phyloP scores from a whole-genome alignment of 2,329 filamentous ascomycete species.

The Passalora sequoiae region DNA sequence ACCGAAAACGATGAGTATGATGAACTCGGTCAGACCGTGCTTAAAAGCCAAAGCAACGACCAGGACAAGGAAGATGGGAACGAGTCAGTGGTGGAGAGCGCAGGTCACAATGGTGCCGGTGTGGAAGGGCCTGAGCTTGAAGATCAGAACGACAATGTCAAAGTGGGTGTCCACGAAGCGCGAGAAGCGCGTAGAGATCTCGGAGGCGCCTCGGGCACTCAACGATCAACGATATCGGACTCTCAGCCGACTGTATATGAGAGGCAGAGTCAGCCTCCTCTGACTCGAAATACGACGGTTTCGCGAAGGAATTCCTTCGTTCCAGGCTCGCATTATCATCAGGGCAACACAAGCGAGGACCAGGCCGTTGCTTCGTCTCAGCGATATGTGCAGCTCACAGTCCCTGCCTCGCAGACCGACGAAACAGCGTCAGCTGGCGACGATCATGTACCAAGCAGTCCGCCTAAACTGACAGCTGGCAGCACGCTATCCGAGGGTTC shows the following conservation, averaged over 20 bases:
- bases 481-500: constrained; percentile 23
- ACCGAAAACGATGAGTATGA: constrained; percentile 36
- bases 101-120: constrained; percentile 10
- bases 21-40: constrained; percentile 32
- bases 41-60: constrained; percentile 29
- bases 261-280: not conserved
- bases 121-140: constrained; percentile 6
- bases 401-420: constrained; percentile 15
- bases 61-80: constrained; percentile 19
- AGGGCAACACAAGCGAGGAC: constrained; percentile 29
- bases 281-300: constrained; percentile 21
- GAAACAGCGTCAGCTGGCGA: constrained; percentile 9
- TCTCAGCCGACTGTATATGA: constrained; percentile 36
- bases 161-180: constrained; percentile 6
- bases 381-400: constrained; percentile 12
- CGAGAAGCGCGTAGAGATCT: not conserved
- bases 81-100: constrained; percentile 6
- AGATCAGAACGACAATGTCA: constrained; percentile 5
- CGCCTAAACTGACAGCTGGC: constrained; percentile 22
- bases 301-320: constrained; percentile 35
- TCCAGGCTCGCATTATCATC: constrained; percentile 33
- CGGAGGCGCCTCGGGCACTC: constrained; percentile 21
- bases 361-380: constrained; percentile 24
- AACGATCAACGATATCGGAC: constrained; percentile 41
- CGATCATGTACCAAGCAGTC: constrained; percentile 32